Base-by-base conservation (phyloP, 768 basidiomycete genomes). In the Jaapia argillacea region DNA sequence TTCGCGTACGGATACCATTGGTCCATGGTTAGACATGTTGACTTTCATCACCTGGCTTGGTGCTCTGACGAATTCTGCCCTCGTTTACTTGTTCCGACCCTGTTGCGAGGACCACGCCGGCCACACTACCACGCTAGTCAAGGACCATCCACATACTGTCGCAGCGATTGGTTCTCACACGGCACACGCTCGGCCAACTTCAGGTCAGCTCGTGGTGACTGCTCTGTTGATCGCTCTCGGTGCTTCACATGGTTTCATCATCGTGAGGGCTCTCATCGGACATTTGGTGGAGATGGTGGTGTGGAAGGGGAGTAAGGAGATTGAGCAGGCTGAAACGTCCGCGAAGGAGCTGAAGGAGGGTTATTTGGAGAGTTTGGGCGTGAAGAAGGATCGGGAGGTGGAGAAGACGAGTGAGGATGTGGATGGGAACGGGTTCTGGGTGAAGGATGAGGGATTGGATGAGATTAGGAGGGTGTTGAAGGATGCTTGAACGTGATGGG, bases 1-100 rank as follows among this genome's bases (percentile, higher is more conserved):
- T 0, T 61, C 69, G n/a, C 79, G 94, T 18, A 83, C 85, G 2
- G 91, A 93, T 52, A 83, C 85, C 7, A 90, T 98, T 47, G 94
- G 94, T 0, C 86, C 91, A 0, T 99, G 94, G 94, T 75, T 97
- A 35, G 82, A 93, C 41, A 77, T 81, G 10, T 69, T 99, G 47
- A 77, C 82, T 4, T 83, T 89, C 68, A 71, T 99, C 58, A 75
- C 89, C 10, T 98, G 92, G 91, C 67, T 94, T 41, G 81, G 81
- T 3, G 82, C 91, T 0, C 66, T 97, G 24, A 89, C 83, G 23
- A 96, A 93, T 61, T 73, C 89, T 0, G 84, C 92, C 5, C 77
- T 99, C 43, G 84, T 94, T 40, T 92, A 89, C 66, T 78, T 96
- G 51, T 94, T 96, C 72, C 78, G 73, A 12, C 77, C 81, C 24